A percentile compares a stretch with the other conserved stretches of the same genome.
Conservation (phyloP, 352 stramenopile genomes). For the Phytopythium boreale region DNA sequence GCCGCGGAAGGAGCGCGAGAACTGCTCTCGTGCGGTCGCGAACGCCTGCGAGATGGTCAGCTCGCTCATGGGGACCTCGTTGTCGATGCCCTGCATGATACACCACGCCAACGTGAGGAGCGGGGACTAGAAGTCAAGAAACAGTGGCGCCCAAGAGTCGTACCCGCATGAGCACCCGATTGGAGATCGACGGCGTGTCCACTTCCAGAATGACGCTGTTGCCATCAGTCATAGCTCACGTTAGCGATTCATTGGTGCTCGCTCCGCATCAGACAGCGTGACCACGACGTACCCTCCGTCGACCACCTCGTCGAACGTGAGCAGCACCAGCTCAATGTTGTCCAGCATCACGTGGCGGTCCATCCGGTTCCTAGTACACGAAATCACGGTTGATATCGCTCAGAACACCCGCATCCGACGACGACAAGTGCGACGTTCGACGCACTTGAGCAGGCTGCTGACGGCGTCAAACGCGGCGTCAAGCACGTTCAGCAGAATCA, state of each 20-base stretch:
- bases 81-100: constrained; percentile 72
- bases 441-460: constrained; percentile 84
- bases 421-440: background rate
- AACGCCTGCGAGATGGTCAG: constrained; percentile 82
- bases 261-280: background rate
- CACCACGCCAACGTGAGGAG: background rate
- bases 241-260: background rate
- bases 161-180: constrained; percentile 91
- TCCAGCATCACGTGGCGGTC: constrained; percentile 88
- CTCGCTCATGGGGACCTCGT: constrained; percentile 83
- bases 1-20: constrained; percentile 87
- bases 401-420: background rate
- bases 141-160: constrained; percentile 11
- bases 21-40: constrained; percentile 81
- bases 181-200: constrained; percentile 86
- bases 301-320: constrained; percentile 90
- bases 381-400: background rate
- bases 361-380: constrained; percentile 57
- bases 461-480: constrained; percentile 84
- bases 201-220: constrained; percentile 85
- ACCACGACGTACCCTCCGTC: constrained; percentile 65
- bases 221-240: background rate
- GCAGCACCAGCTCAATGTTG: constrained; percentile 89
- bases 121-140: no score
- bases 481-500: constrained; percentile 86